Conservation (phyloP, 495 filamentous ascomycete species). For the Xylaria scruposa region DNA sequence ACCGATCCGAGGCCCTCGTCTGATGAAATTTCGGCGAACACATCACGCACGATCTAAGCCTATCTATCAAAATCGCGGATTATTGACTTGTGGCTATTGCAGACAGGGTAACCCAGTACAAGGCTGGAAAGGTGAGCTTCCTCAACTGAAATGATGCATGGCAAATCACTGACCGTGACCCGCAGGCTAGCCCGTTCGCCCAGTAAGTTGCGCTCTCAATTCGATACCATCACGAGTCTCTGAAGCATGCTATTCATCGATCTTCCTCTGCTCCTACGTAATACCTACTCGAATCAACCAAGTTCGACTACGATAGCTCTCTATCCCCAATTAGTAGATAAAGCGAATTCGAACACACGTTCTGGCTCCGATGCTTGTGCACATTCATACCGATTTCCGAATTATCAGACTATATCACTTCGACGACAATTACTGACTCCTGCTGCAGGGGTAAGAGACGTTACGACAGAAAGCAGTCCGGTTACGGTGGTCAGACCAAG, state of each 20-base stretch:
- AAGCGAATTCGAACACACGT: neutral
- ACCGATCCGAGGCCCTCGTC: neutral
- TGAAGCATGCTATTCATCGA: neutral
- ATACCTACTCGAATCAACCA: neutral
- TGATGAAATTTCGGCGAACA: neutral
- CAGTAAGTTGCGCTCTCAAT: conserved; percentile 22
- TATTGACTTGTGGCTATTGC: conserved; percentile 18
- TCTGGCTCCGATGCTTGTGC: neutral
- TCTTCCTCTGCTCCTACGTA: neutral
- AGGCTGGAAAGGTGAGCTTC: conserved; percentile 76
- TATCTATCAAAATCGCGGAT: neutral
- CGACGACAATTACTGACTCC: conserved; percentile 56
- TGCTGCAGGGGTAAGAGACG: conserved; percentile 83
- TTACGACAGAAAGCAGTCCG: conserved; percentile 99
- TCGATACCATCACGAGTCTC: neutral
- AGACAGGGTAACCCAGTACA: conserved; percentile 96
- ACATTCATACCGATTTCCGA: neutral
- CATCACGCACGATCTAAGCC: neutral
- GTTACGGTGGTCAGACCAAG: conserved; percentile 99
- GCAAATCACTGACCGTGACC: conserved; percentile 15
- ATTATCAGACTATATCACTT: conserved; percentile 61
- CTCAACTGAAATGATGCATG: neutral
- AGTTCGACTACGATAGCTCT: neutral
- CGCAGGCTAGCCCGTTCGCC: conserved; percentile 28
- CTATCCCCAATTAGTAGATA: neutral